These are phyloP conservation scores for Colletotrichum sp. DNA, from an alignment of 2,329 filamentous ascomycete species.

Conservation along the genomic window DNA sequence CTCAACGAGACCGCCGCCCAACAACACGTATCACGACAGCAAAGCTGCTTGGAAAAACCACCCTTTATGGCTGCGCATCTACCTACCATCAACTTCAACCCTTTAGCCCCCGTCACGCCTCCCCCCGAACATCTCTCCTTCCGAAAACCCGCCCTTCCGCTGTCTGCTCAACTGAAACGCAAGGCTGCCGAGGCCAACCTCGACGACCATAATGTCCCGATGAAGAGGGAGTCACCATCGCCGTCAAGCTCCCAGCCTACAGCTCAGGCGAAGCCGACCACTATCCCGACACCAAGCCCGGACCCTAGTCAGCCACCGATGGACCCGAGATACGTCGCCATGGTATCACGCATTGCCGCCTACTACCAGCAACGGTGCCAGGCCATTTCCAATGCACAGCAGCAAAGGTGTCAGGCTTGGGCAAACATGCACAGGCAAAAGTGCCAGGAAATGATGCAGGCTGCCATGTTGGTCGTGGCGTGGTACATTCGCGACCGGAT, in stretches of 20 bases:
- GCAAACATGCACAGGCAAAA: constrained; percentile 50
- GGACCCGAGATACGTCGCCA: constrained; percentile 49
- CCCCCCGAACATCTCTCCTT: constrained; percentile 43
- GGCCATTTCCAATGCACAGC: constrained; percentile 51
- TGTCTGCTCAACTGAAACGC: constrained; percentile 21
- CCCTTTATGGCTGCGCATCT: constrained; percentile 20
- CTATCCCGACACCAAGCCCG: not conserved
- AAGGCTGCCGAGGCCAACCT: constrained; percentile 18
- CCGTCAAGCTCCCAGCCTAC: not conserved
- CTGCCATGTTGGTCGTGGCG: constrained; percentile 53
- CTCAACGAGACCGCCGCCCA: not conserved
- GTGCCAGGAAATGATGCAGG: constrained; percentile 54
- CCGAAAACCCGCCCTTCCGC: constrained; percentile 16
- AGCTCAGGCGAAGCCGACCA: not conserved
- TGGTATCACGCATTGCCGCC: constrained; percentile 51
- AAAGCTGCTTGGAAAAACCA: not conserved
- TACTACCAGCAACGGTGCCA: constrained; percentile 56
- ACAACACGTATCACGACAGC: not conserved
- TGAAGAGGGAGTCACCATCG: constrained; percentile 5
- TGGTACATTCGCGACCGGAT: constrained; percentile 56
- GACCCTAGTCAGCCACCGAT: constrained; percentile 22
- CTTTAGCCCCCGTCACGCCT: constrained; percentile 42
- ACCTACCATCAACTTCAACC: constrained; percentile 30
- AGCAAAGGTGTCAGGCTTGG: constrained; percentile 54
- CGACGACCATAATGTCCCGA: constrained; percentile 4